Evolutionary conservation across 257 asterid species (phyloP).

Genomic region (Nicotiana obtusifolia): DNA sequence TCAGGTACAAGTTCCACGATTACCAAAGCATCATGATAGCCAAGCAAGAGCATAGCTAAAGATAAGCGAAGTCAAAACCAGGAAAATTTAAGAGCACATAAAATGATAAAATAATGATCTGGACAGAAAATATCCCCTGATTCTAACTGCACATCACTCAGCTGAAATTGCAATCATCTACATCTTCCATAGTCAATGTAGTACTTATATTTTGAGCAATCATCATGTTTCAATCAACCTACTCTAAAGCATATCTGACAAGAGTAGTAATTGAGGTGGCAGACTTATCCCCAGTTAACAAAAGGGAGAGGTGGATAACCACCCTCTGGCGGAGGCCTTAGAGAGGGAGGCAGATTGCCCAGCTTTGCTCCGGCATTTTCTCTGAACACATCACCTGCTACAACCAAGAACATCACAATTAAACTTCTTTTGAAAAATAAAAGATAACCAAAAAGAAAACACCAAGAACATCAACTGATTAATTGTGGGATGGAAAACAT

Average conservation of each 20-base stretch:
- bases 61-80: neutral
- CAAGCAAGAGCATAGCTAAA: neutral
- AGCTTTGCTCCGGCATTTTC: conserved; percentile 48
- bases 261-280: neutral
- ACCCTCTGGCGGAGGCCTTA: conserved; percentile 90
- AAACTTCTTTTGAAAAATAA: neutral
- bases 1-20: neutral
- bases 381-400: conserved; percentile 41
- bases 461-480: neutral
- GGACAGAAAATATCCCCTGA: neutral
- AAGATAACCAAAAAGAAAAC: neutral
- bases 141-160: neutral
- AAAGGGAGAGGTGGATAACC: conserved; percentile 79
- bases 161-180: neutral
- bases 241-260: neutral
- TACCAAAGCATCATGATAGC: neutral
- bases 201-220: neutral
- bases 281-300: conserved; percentile 77
- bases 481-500: neutral
- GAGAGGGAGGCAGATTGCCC: conserved; percentile 76
- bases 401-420: neutral
- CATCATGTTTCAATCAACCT: neutral
- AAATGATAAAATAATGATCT: neutral
- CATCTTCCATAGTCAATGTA: neutral
- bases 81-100: neutral